Evolutionary conservation across 2,329 filamentous ascomycete genomes (phyloP), one percentile per base, ranked within the genome.

Genomic region (Hymenoscyphus albidus): DNA sequence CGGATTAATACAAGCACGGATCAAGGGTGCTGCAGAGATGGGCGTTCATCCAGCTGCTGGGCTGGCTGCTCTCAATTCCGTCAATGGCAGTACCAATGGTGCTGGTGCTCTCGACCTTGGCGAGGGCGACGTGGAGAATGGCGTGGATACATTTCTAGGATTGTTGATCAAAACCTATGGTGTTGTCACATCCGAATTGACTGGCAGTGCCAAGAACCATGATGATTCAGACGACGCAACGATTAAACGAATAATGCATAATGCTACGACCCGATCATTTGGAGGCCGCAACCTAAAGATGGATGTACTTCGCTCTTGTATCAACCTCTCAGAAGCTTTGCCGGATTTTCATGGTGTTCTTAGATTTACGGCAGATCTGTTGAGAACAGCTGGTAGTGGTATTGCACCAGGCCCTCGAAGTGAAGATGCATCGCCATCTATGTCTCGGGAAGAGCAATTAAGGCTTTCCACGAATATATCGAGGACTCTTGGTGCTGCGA

Each of bases 31-130:
- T 51, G 93, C 95, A n/a, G 95, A 98, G 74, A 91, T 95, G 73
- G 95, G 94, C 3, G 92, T 99, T 42, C 94, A 98, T 77, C 95
- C 95, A 51, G 94, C 94, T 18, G 92, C 94, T 10, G 93, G 92
- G 0, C 80, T 97, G 60, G 88, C 92, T 32, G 88, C 89, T 13
- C 79, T 95, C 38, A 89, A 87, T 68, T 80, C 84, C 12, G 76
- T 79, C 2, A 80, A 78, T 64, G 80, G 81, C 0, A 81, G 81
- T 54, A 77, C 76, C 22, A 82, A 80, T 64, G 83, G 83, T 10
- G 79, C 82, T 7, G 80, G 83, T 40, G 83, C 81, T 1, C 78
- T 89, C 39, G 86, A 89, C 69, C 78, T 90, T 14, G 83, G 82
- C 6, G 86, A 88, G 70, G 84, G 82, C 5, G 88, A 90, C 70